Evolutionary conservation across 148 eudicot genomes (phyloP).

Genomic region (Chenopodium quinoa): DNA sequence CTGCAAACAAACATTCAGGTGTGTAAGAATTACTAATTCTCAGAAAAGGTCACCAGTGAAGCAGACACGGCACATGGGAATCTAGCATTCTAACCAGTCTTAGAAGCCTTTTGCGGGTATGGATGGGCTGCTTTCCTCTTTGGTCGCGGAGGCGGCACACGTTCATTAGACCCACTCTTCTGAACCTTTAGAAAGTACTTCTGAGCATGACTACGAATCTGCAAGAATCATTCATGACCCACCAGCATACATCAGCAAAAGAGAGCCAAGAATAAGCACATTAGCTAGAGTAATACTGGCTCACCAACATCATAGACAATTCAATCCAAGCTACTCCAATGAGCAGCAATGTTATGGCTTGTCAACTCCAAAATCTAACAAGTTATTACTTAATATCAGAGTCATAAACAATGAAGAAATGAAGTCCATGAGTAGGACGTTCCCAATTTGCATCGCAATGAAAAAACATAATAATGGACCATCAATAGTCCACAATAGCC

Average conservation of each 20-base stretch:
- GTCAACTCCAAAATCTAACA: background rate
- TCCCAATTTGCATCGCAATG: background rate
- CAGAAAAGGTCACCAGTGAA: background rate
- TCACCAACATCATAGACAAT: background rate
- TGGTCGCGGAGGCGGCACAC: conserved; percentile 67
- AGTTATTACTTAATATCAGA: background rate
- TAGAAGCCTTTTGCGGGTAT: conserved; percentile 65
- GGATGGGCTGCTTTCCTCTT: conserved; percentile 72
- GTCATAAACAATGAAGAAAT: background rate
- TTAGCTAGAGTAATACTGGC: background rate
- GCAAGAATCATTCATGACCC: conserved; percentile 18
- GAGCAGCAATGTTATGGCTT: background rate
- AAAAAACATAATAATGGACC: no score
- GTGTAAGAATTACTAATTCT: conserved; percentile 16
- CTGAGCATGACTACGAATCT: conserved; percentile 47
- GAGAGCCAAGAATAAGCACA: background rate
- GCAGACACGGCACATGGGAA: background rate
- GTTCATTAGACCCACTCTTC: conserved; percentile 56
- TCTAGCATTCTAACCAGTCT: conserved; percentile 35
- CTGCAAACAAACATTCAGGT: conserved; percentile 18
- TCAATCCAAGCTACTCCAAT: background rate
- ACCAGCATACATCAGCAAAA: background rate
- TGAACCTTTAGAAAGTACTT: conserved; percentile 45
- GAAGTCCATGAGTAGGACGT: background rate
- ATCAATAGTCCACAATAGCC: no score